Percentiles rank a stretch among this genome's conserved stretches.
Conservation (phyloP, 2,329 filamentous ascomycete species). For the Trichoderma atrobrunneum region DNA sequence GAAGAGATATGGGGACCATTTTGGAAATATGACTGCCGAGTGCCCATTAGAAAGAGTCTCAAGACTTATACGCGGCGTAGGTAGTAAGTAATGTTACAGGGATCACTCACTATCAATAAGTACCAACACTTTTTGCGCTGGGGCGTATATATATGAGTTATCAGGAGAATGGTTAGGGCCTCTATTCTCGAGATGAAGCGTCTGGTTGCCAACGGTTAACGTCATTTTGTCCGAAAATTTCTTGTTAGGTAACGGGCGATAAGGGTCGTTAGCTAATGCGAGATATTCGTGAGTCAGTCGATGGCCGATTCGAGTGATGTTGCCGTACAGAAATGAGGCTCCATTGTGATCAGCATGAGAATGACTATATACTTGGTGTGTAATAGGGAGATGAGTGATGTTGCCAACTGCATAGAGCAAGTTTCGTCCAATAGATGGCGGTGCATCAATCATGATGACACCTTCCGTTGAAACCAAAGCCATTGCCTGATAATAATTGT, state of each 20-base stretch:
- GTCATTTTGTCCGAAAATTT: background rate
- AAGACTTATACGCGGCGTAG: no score
- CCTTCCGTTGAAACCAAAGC: no score
- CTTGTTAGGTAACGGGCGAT: no score
- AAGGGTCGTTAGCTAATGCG: no score
- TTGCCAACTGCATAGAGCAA: background rate
- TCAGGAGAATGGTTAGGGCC: background rate
- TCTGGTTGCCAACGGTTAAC: background rate
- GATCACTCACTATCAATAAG: no score
- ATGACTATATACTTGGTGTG: background rate
- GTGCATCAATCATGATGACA: background rate
- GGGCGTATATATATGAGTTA: background rate
- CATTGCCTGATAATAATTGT: no score
- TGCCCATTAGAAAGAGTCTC: no score
- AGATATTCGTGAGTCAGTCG: no score
- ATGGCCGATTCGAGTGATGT: background rate
- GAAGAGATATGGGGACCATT: no score
- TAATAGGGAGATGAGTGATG: background rate
- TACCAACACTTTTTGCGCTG: background rate
- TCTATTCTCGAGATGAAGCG: background rate
- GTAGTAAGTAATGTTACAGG: no score
- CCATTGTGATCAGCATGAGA: background rate
- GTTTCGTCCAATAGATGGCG: background rate
- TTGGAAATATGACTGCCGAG: no score
- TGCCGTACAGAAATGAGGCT: background rate